Base-by-base conservation (phyloP, 352 stramenopile genomes). In the Phytophthora rubi region DNA sequence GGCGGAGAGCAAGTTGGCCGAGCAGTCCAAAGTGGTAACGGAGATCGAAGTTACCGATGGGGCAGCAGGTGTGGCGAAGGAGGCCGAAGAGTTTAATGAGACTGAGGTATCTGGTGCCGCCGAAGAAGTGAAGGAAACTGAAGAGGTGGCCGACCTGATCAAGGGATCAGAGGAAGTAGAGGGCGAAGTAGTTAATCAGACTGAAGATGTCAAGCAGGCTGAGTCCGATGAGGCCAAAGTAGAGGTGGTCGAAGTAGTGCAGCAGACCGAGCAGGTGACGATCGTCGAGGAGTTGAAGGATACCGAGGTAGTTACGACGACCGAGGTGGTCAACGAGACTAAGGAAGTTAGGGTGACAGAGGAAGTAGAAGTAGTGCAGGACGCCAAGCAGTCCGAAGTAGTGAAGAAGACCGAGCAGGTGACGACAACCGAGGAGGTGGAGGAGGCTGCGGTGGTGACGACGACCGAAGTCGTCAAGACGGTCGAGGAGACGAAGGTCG, bases 211-310 rank as follows among this genome's bases (percentile, higher is more conserved):
- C 42, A 4, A 23, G 42, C 42, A 13, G 42, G 1, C n/a, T 16
- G 42, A 49, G 42, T 48, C 42, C 42, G 42, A 48, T 12, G 15
- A 49, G 42, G 42, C n/a, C 16, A 21, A 23, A 21, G 42, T 49
- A 49, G 42, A 49, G n/a, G 45, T 48, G 30, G 54, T 35, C 35
- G 30, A 70, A 42, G 56, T 65, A 52, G 39, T 59, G 56, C 48
- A 64, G 23, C 39, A 77, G 39, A 48, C 44, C n/a, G 26, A 51
- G 26, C 18, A 68, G 32, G 60, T 49, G 39, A 52, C 33, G 7
- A 26, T 53, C 23, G 30, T 21, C n/a, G 16, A 58, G 37, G 53
- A 63, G 37, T n/a, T 51, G 16, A 52, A 47, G 6, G 44, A 69
- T 6, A 13, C 16, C 18, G 45, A 58, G 33, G 42, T 45, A 9